Conservation (phyloP, 768 basidiomycete species). For the Podaxis sp. region DNA sequence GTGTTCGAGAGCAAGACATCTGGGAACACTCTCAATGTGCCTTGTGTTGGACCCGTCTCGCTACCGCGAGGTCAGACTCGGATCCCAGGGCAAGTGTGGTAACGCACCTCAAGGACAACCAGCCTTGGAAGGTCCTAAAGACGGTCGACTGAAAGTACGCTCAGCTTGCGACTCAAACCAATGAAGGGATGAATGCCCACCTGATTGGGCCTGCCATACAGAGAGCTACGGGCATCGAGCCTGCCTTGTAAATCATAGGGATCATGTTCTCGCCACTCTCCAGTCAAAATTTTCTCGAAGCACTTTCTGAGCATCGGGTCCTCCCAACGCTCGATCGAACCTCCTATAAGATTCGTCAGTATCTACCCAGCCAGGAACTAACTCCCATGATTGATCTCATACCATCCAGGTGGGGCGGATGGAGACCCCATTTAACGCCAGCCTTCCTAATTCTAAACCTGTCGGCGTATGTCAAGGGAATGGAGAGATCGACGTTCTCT, state of each 20-base stretch:
- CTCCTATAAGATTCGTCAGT: constrained; percentile 1
- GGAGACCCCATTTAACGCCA: constrained; percentile 51
- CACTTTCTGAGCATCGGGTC: constrained; percentile 56
- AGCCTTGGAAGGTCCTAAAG: constrained; percentile 74
- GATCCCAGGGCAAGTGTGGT: background rate
- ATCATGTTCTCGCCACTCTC: constrained; percentile 64
- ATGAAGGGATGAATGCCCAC: constrained; percentile 22
- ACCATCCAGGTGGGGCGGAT: constrained; percentile 46
- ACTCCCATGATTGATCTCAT: constrained; percentile 5
- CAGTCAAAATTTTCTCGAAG: constrained; percentile 59
- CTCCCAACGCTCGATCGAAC: constrained; percentile 71
- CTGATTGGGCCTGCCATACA: constrained; percentile 59
- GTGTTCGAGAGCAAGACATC: constrained; percentile 64
- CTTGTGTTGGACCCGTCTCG: constrained; percentile 66
- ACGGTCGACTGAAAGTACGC: constrained; percentile 36
- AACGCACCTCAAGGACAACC: constrained; percentile 63
- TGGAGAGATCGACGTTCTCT: constrained; percentile 26
- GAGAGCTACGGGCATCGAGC: constrained; percentile 56
- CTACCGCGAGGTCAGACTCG: constrained; percentile 25
- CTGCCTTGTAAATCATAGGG: constrained; percentile 62
- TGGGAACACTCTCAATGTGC: constrained; percentile 69
- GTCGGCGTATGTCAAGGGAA: constrained; percentile 70
- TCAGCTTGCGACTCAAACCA: background rate
- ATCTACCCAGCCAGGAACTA: constrained; percentile 5
- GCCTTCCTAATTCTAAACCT: constrained; percentile 73